Percentiles rank a stretch among this genome's conserved stretches.
Evolutionary conservation across 2,329 filamentous ascomycete genomes (phyloP).

Genomic region (Fusarium azukiicola): DNA sequence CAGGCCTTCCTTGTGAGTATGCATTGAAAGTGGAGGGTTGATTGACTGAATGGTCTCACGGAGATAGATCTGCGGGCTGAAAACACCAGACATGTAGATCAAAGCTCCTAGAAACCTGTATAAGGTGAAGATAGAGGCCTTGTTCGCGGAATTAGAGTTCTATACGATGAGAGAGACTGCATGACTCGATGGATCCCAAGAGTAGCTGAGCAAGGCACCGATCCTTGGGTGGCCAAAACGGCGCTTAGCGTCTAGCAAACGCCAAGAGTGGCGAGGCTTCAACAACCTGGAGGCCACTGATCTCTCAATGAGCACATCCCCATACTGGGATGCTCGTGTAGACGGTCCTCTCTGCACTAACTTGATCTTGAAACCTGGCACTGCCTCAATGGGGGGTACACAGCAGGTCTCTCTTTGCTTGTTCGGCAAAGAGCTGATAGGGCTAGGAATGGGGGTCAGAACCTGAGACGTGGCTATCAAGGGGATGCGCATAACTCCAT

Average conservation of each 20-base stretch:
- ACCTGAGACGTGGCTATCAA: neutral
- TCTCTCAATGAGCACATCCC: neutral
- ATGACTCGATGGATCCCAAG: neutral
- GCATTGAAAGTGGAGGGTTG: conserved; percentile 7
- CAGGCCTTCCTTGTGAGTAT: conserved; percentile 2
- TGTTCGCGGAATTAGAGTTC: conserved; percentile 16
- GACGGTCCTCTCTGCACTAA: neutral
- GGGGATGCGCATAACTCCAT: conserved; percentile 3
- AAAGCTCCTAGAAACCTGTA: conserved; percentile 8
- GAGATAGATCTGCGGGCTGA: conserved; percentile 9
- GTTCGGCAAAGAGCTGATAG: conserved; percentile 5
- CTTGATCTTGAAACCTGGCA: neutral
- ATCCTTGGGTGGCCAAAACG: neutral
- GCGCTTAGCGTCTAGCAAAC: neutral
- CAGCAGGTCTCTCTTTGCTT: neutral
- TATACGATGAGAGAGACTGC: conserved; percentile 1
- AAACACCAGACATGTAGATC: neutral
- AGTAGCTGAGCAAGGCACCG: neutral
- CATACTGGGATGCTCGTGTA: conserved; percentile 4
- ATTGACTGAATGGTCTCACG: conserved; percentile 14
- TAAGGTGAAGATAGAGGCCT: neutral
- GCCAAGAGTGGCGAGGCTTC: too few species aligned
- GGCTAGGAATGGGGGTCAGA: conserved; percentile 1
- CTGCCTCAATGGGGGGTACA: neutral
- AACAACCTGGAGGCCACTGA: neutral